Base-by-base conservation (phyloP, 2,329 filamentous ascomycete species). In the Tolypocladium tropicale region DNA sequence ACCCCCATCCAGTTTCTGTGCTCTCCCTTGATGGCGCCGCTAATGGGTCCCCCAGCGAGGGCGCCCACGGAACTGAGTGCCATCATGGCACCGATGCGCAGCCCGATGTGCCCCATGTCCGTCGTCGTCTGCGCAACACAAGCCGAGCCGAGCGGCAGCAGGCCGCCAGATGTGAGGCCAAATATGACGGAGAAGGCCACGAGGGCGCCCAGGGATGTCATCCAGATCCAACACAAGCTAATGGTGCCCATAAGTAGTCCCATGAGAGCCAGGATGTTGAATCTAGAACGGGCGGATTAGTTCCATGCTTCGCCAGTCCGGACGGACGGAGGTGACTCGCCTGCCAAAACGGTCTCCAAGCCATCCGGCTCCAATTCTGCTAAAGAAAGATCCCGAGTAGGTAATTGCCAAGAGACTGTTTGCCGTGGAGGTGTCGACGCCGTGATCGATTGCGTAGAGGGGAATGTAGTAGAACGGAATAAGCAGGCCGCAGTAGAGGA, bases 321-420 rank as follows among this genome's bases (percentile, higher is more conserved):
- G 21, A 21, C 12, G 10, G 16, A 3, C 6, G 46, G 7, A 3
- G 34, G 21, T 7, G 18, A 53, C 59, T 52, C 53, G 64, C 10
- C 78, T 74, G 5, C 79, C 80, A 49, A 73, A 65, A 53, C 72
- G 72, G 60, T 83, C 79, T 5, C 77, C 78, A 43, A 82, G 62
- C 62, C 77, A 73, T 43, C 78, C 79, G 3, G 78, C 77, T 1
- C 74, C 59, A 57, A 82, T 76, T 43, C 80, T 76, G 4, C 81
- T 80, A 28, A 78, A 67, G 10, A 76, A 71, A 1, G 78, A 81
- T 14, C 80, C 80, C 0, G 77, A 76, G 63, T 86, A 86, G 61
- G 85, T 74, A 59, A 87, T 79, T 10, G 82, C 74, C 6, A 86
- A 72, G 37, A 86, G 74, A 61, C 84, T 85, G 68, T 85, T 84